phyloP scores from a whole-genome alignment of 768 basidiomycete genomes.

The Solioccasus polychromus region DNA sequence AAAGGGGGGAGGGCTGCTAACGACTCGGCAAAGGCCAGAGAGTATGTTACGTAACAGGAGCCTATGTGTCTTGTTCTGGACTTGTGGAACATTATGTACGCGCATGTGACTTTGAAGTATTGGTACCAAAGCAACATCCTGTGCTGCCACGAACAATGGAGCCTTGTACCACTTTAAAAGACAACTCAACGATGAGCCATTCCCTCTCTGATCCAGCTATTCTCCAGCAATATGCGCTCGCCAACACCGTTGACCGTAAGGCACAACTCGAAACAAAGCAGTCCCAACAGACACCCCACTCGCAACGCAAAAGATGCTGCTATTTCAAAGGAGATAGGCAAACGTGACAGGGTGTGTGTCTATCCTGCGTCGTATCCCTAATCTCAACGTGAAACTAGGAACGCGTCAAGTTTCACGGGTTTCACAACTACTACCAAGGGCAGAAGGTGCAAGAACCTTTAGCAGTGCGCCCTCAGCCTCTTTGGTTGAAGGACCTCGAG shows the following conservation, averaged over 20 bases:
- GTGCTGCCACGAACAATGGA: constrained; percentile 21
- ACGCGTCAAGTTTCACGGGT: constrained; percentile 10
- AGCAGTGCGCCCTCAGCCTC: constrained; percentile 36
- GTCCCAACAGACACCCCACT: constrained; percentile 11
- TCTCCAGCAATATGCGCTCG: constrained; percentile 17
- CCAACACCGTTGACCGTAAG: constrained; percentile 8
- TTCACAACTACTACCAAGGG: constrained; percentile 11
- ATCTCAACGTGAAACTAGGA: constrained; percentile 13
- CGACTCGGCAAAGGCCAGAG: too few relatives aligned
- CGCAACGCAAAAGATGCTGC: constrained; percentile 6
- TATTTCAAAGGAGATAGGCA: constrained; percentile 6
- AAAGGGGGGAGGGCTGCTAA: too few relatives aligned
- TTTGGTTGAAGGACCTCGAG: constrained; percentile 40
- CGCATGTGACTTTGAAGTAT: too few relatives aligned
- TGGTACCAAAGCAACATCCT: too few relatives aligned
- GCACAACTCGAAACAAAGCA: constrained; percentile 2
- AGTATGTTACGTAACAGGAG: too few relatives aligned
- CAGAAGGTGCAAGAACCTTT: constrained; percentile 23
- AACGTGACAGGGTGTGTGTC: background rate
- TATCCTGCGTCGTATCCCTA: background rate
- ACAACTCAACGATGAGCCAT: too few relatives aligned
- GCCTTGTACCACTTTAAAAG: background rate
- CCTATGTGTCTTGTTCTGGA: too few relatives aligned
- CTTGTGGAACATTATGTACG: too few relatives aligned
- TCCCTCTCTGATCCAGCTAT: too few relatives aligned